These are phyloP conservation scores for Phytophthora pluvialis DNA, from an alignment of 352 stramenopile genomes.

Conservation along the genomic window DNA sequence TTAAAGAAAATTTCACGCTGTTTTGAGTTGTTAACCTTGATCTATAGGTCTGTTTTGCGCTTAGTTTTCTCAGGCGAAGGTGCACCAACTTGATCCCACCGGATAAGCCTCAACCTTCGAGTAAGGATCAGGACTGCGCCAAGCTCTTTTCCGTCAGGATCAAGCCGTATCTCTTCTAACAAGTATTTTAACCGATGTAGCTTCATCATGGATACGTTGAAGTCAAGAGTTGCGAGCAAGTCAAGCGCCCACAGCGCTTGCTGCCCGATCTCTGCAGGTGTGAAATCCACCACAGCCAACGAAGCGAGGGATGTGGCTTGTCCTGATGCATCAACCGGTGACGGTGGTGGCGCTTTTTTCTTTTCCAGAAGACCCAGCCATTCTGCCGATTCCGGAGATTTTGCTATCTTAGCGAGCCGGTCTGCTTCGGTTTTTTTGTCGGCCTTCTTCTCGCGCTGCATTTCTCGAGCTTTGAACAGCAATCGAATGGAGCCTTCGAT, in stretches of 20 bases:
- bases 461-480: conserved; percentile 63
- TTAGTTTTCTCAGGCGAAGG: conserved; percentile 38
- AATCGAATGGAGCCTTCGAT: conserved; percentile 67
- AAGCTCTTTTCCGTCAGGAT: conserved; percentile 62
- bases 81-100: conserved; percentile 61
- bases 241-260: conserved; percentile 80
- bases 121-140: conserved; percentile 68
- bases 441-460: conserved; percentile 59
- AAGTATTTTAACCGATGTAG: conserved; percentile 74
- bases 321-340: conserved; percentile 31
- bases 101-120: conserved; percentile 62
- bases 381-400: conserved; percentile 32
- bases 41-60: conserved; percentile 20
- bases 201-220: conserved; percentile 81
- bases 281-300: conserved; percentile 68
- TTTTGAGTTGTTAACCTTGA: conserved; percentile 28
- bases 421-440: conserved; percentile 45
- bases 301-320: conserved; percentile 46
- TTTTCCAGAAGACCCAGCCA: conserved; percentile 50
- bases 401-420: conserved; percentile 33
- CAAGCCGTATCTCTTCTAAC: conserved; percentile 71
- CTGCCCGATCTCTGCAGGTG: conserved; percentile 68
- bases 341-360: conserved; percentile 33
- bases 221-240: conserved; percentile 64
- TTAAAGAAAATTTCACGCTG: conserved; percentile 28